Evolutionary conservation across 306 rosid genomes (phyloP), one percentile per base, ranked within the genome.

Genomic region (Oemleria cerasiformis): DNA sequence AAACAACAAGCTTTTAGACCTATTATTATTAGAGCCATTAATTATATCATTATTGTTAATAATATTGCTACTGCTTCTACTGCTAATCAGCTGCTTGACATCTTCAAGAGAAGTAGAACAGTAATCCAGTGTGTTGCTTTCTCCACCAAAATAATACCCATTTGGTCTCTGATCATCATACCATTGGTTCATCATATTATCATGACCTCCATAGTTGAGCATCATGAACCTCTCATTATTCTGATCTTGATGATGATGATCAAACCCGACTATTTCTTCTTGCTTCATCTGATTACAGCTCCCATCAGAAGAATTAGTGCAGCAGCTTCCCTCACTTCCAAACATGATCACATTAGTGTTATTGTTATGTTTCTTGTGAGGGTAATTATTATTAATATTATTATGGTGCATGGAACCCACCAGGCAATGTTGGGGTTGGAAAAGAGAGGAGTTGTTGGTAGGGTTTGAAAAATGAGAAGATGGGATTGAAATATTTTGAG

Each of bases 321-420:
- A 85, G 80, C 88, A 85, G 68, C 96, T 91, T 82, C 86, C 85
- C 76, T 87, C 86, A 75, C 90, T 86, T 68, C 96, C 92, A 68
- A 87, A 87, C 89, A 75, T 64, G 51, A 79, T 61, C 19, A 78
- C 43, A 62, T 77, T 71, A 10, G 25, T 75, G 8, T 84, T 85
- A 8, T 67, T 60, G 15, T 16, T 57, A 12, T 12, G 9, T n/a
- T 86, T 84, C 43, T 76, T 70, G 50, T 65, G 66, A 57, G 84
- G 78, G 73, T 75, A 17, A 68, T 45, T 30, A 30, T 30, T 30
- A 30, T 1, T 30, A 30, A 30, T 30, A 30, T 1, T 45, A 38
- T 53, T 58, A 61, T 75, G 73, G 57, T 77, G 83, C 77, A 68
- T 75, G 70, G 84, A 81, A 62, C 75, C 69, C 44, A 44, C 70